Base-by-base conservation (phyloP, 2,329 filamentous ascomycete species). In the Fusarium newnesense region DNA sequence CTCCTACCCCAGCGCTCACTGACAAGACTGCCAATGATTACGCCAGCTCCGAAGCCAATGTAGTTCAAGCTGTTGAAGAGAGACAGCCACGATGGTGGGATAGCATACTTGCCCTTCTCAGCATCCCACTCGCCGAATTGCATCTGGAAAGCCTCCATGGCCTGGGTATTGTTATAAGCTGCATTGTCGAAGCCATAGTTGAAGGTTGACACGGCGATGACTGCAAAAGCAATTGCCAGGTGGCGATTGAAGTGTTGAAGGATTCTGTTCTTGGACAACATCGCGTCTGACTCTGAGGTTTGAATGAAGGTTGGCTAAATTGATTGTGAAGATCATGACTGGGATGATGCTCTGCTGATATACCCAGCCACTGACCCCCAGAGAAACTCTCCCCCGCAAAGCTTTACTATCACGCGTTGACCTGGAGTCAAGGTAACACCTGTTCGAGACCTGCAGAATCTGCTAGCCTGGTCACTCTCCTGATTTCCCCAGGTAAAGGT, bases 181-280 rank as follows among this genome's bases (percentile, higher is more conserved):
- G 82, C 79, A 56, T 83, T 82, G 58, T 84, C 82, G 19, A 84
- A 82, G 56, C 82, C 82, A 78, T 83, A 84, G 67, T 83, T 84
- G 64, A 83, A 80, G 2, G 76, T 78, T 0, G 80, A 82, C 2
- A 84, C 67, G 9, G 81, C 81, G 30, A 84, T 81, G 34, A 83
- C 63, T 0, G 69, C 44, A 19, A 70, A 70, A 0, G 76, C 71
- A 1, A 75, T 52, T 0, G 69, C 56, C 5, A 79, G 46, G 4
- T 62, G 60, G 8, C 42, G 49, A 34, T 79, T 80, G 56, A 80
- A 79, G 62, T 70, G 67, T 5, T 69, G 36, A 2, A 70, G 67
- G 13, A 70, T 70, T 32, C 67, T 65, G 30, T 70, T 70, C 5
- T 65, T 52, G 16, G 67, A 69, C 47, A 60, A 15, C 54, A 64